These are phyloP conservation scores for Paraconiothyrium brasiliense DNA, from an alignment of 2,329 filamentous ascomycete genomes.

Conservation along the genomic window DNA sequence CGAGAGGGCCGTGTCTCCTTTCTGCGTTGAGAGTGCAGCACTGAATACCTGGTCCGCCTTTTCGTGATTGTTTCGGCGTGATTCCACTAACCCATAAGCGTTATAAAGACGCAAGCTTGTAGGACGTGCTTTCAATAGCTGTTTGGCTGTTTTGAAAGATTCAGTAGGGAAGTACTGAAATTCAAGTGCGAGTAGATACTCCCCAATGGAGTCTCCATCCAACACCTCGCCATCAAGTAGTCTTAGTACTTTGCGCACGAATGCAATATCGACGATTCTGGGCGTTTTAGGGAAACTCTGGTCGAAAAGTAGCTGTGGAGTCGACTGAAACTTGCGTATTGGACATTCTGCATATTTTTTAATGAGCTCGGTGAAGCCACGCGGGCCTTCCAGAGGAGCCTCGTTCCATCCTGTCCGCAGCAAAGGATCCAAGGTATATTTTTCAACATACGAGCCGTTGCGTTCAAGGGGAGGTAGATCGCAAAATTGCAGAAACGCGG, in stretches of 20 bases:
- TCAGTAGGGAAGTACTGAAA: conserved; percentile 61
- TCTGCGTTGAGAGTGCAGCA: conserved; percentile 70
- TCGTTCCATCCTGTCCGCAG: conserved; percentile 50
- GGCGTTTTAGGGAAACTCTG: conserved; percentile 28
- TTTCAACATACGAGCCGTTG: conserved; percentile 34
- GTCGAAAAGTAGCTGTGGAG: conserved; percentile 37
- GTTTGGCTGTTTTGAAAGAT: conserved; percentile 76
- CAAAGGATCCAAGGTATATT: conserved; percentile 65
- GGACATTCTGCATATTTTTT: conserved; percentile 24
- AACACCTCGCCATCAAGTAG: conserved; percentile 59
- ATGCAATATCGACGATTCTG: conserved; percentile 24
- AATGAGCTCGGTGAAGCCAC: conserved; percentile 17
- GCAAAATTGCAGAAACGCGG: conserved; percentile 67
- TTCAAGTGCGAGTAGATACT: conserved; percentile 76
- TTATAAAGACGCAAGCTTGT: conserved; percentile 77
- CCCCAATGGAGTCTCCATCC: conserved; percentile 63
- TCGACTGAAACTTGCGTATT: conserved; percentile 30
- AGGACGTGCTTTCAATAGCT: conserved; percentile 73
- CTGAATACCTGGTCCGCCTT: conserved; percentile 72
- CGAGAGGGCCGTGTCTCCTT: conserved; percentile 61
- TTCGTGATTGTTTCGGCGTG: conserved; percentile 63
- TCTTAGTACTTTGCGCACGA: conserved; percentile 57
- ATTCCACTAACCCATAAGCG: conserved; percentile 79
- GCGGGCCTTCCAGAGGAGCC: conserved; percentile 20
- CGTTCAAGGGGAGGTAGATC: conserved; percentile 61